Percentiles rank a stretch among this genome's conserved stretches.
Conservation (phyloP, 2,329 filamentous ascomycete genomes). For the Endoconidiophora polonica region DNA sequence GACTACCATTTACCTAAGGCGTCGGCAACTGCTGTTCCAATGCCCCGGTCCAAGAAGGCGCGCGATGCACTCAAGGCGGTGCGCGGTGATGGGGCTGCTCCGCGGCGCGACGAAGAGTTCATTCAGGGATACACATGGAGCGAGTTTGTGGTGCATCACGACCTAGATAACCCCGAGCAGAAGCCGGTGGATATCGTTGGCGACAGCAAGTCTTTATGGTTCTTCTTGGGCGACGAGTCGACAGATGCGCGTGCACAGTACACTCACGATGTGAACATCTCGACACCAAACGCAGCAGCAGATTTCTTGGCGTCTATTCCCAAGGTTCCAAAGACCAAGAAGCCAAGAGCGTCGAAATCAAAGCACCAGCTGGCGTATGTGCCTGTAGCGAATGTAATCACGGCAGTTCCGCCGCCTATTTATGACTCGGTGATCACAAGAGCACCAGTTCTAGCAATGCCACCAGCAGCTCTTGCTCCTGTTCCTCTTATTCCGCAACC, state of each 20-base stretch:
- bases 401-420: background rate
- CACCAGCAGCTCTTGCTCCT: background rate
- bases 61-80: slow-evolving; percentile 44
- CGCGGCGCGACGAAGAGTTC: slow-evolving; percentile 49
- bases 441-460: background rate
- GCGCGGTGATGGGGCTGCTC: slow-evolving; percentile 42
- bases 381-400: no score
- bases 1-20: slow-evolving; percentile 61
- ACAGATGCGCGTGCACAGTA: slow-evolving; percentile 86
- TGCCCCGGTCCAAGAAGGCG: slow-evolving; percentile 47
- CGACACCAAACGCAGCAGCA: slow-evolving; percentile 48
- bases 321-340: slow-evolving; percentile 28
- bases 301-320: slow-evolving; percentile 58
- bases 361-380: background rate
- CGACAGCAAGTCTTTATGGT: slow-evolving; percentile 51
- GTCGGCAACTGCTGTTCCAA: slow-evolving; percentile 52
- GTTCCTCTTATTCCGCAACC: background rate
- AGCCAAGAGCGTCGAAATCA: slow-evolving; percentile 10
- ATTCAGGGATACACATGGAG: slow-evolving; percentile 55
- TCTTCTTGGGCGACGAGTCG: slow-evolving; percentile 71
- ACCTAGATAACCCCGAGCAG: slow-evolving; percentile 16
- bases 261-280: slow-evolving; percentile 52
- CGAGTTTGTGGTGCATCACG: slow-evolving; percentile 56
- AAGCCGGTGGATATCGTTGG: slow-evolving; percentile 4
- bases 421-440: background rate